Base-by-base conservation (phyloP, 768 basidiomycete species). In the Coprinopsis sp. region DNA sequence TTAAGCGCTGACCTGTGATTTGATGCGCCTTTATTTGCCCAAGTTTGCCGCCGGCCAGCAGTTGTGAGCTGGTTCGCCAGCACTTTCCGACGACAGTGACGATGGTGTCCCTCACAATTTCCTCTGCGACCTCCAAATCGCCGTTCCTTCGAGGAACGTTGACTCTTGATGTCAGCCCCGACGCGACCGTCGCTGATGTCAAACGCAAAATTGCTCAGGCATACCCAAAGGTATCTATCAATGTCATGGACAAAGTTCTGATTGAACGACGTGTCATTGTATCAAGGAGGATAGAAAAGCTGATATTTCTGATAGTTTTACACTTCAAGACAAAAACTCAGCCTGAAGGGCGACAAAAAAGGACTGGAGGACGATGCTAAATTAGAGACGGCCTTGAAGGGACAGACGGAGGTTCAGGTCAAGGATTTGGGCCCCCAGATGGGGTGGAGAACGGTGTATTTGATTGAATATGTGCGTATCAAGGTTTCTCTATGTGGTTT, bases 381-480 rank as follows among this genome's bases (percentile, higher is more conserved):
- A 25, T 62, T 98, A 36, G 63, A 61, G 12, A 71, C 77, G 22
- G 74, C 79, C 3, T 50, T 69, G 5, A 59, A 59, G n/a, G 79
- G 77, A 0, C 60, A 90, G 3, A 58, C 73, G n/a, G 81, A 84
- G 49, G 57, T 98, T 29, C 64, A 75, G 29, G 73, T 93, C 49
- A 96, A 96, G 64, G 96, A 98, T 64, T 69, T 98, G 24, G 96
- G 96, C 0, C 77, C 85, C 6, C 96, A 99, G 64, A 70, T 95
- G 36, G 76, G 80, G 57, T 97, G 94, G 89, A 76, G 74, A 57
- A 87, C 86, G 0, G 91, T 97, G 14, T 97, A 91, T 64, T 61
- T 97, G 40, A 70, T 87, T 41, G 96, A 99, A 94, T 99, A 98
- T 58, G 94, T 94, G 67, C 58, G 92, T 64, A 29, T 19, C 24